Base-by-base conservation (phyloP, 768 basidiomycete genomes). In the Boletus edulis region DNA sequence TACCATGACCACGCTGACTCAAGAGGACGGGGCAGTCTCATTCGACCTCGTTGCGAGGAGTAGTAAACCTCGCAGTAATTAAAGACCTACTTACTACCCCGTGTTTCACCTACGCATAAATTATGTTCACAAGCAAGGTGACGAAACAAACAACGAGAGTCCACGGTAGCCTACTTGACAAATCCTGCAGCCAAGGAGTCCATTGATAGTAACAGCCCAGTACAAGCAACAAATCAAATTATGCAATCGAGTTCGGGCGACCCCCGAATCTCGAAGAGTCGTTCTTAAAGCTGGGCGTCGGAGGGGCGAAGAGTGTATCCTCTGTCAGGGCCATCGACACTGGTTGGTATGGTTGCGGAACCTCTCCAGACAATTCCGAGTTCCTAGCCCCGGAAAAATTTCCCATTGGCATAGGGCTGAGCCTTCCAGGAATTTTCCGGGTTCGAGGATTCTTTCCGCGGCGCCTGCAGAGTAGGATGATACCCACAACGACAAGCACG, bases 281-380 rank as follows among this genome's bases (percentile, higher is more conserved):
- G 14, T 68, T 75, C 46, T 77, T 78, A 71, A 86, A 87, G 39
- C 78, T 76, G 17, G 85, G 84, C 0, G 80, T 77, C 15, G 85
- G 85, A 29, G 84, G 84, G 18, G 73, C 78, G 49, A 73, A 72
- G 40, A 76, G 63, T 3, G 83, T 84, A 47, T 78, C 73, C 42
- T 78, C 76, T 13, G 76, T 68, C 55, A 78, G 49, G 44, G 75
- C 75, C 62, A 76, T 70, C 22, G 88, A 89, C 50, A 91, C 86
- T 3, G 89, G 88, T 64, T 88, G 75, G 66, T 91, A 91, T n/a
- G 72, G 66, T 59, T 85, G 85, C 2, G 71, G 67, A 60, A 51
- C 63, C 44, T 32, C 73, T 72, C 41, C 76, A 70, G 60, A 75
- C 62, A 57, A 75, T 75, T 63, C 76, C 71, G 57, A 43, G 46